Conservation (phyloP, 108 stramenopile species). For the Conticribra weissflogii region DNA sequence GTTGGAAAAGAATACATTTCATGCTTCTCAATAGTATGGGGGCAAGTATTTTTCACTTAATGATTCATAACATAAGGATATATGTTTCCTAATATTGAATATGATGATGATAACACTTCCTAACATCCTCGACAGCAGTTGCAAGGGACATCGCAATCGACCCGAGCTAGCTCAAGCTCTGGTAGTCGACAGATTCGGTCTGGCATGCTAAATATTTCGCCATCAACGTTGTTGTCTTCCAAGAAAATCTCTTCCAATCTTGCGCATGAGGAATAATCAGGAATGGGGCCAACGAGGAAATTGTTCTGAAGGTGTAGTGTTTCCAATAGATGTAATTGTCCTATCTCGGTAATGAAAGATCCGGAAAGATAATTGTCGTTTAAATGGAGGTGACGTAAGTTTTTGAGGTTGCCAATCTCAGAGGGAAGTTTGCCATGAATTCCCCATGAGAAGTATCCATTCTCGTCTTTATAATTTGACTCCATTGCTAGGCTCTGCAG, state of each 20-base stretch:
- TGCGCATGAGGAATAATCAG: constrained; percentile 37
- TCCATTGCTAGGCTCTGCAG: too few relatives aligned
- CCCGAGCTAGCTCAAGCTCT: constrained; percentile 32
- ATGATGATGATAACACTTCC: too few relatives aligned
- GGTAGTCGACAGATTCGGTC: constrained; percentile 38
- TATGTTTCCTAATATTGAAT: too few relatives aligned
- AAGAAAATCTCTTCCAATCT: constrained; percentile 30
- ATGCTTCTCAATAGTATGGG: too few relatives aligned
- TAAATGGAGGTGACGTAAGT: constrained; percentile 34
- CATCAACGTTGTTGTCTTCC: constrained; percentile 39
- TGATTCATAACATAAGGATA: too few relatives aligned
- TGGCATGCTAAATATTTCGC: constrained; percentile 19
- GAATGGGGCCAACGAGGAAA: constrained; percentile 28
- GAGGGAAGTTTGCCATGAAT: constrained; percentile 38
- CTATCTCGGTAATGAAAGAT: constrained; percentile 44
- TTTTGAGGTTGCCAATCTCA: constrained; percentile 42
- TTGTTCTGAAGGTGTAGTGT: constrained; percentile 42
- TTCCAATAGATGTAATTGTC: constrained; percentile 34
- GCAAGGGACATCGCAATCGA: constrained; percentile 36
- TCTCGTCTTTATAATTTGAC: constrained; percentile 44
- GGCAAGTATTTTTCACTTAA: too few relatives aligned
- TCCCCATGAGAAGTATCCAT: constrained; percentile 42
- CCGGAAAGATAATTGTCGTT: constrained; percentile 44
- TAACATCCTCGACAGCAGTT: constrained; percentile 34
- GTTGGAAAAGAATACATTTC: too few relatives aligned